Percentiles rank a stretch among this genome's conserved stretches.
phyloP scores from a whole-genome alignment of 2,329 filamentous ascomycete genomes.

The Pyrenophora tritici-repentis region DNA sequence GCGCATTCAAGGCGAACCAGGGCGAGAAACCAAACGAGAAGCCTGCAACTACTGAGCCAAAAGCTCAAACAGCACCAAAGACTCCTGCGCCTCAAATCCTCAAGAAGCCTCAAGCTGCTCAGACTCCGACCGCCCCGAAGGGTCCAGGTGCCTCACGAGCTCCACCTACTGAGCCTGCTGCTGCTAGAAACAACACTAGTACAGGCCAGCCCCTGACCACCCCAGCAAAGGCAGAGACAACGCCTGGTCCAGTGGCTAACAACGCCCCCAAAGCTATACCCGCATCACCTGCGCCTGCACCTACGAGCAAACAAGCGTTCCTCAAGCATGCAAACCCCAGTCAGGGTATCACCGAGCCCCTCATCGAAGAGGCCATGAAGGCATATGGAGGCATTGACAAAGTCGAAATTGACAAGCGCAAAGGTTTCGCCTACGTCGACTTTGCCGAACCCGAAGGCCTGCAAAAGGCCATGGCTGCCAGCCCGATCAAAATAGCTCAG shows the following conservation, averaged over 20 bases:
- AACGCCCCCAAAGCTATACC: constrained; percentile 15
- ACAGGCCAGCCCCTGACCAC: constrained; percentile 23
- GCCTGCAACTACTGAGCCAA: constrained; percentile 24
- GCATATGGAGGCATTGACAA: constrained; percentile 74
- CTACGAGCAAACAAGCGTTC: constrained; percentile 59
- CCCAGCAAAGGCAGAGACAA: constrained; percentile 21
- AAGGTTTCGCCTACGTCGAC: constrained; percentile 91
- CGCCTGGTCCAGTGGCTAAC: constrained; percentile 10
- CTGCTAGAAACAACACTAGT: constrained; percentile 25
- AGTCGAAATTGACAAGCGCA: constrained; percentile 92
- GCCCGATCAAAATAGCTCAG: constrained; percentile 80
- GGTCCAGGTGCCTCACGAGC: constrained; percentile 37
- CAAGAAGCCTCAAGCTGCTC: constrained; percentile 45
- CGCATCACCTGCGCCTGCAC: constrained; percentile 29
- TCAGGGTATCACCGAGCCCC: constrained; percentile 84
- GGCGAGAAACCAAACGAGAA: constrained; percentile 43
- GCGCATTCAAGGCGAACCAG: constrained; percentile 45
- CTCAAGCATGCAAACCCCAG: constrained; percentile 72
- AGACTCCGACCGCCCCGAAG: constrained; percentile 34
- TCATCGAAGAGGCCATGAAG: constrained; percentile 75
- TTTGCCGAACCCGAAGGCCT: constrained; percentile 76
- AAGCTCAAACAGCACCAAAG: constrained; percentile 34
- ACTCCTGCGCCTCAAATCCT: constrained; percentile 43
- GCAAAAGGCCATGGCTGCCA: constrained; percentile 78
- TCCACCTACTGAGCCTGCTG: constrained; percentile 37